Evolutionary conservation across 2,329 filamentous ascomycete species (phyloP).

Genomic region (Fonsecaea pugnacius): DNA sequence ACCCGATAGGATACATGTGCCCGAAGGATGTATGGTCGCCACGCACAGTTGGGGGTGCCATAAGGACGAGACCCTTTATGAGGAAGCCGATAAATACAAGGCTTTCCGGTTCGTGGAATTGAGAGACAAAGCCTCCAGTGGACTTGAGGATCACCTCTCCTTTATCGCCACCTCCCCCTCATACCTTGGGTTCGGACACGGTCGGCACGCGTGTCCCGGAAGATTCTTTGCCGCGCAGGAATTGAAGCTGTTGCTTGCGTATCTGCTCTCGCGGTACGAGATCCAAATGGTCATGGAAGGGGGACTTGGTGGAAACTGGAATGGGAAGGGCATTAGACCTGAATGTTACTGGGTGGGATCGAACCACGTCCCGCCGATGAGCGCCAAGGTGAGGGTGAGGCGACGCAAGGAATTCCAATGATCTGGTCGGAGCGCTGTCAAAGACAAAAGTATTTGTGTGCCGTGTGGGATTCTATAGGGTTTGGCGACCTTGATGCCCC

Average conservation of each 20-base stretch:
- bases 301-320: conserved; percentile 17
- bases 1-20: conserved; percentile 52
- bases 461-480: background rate
- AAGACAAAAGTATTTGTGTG: background rate
- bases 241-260: conserved; percentile 39
- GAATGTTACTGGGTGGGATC: conserved; percentile 25
- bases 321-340: conserved; percentile 20
- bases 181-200: conserved; percentile 63
- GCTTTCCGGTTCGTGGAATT: conserved; percentile 55
- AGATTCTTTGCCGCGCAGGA: conserved; percentile 39
- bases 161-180: conserved; percentile 59
- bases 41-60: conserved; percentile 53
- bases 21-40: conserved; percentile 52
- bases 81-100: conserved; percentile 52
- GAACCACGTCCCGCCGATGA: conserved; percentile 26
- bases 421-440: background rate
- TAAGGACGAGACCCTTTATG: conserved; percentile 53
- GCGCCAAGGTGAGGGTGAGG: conserved; percentile 27
- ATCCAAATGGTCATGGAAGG: conserved; percentile 30
- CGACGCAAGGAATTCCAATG: conserved; percentile 19
- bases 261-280: conserved; percentile 42
- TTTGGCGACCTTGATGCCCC: background rate
- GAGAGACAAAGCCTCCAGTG: conserved; percentile 41
- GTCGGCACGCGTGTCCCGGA: conserved; percentile 52
- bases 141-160: background rate